Evolutionary conservation across 306 rosid species (phyloP), one percentile per base, ranked within the genome.

Genomic region (Sophora flavescens): DNA sequence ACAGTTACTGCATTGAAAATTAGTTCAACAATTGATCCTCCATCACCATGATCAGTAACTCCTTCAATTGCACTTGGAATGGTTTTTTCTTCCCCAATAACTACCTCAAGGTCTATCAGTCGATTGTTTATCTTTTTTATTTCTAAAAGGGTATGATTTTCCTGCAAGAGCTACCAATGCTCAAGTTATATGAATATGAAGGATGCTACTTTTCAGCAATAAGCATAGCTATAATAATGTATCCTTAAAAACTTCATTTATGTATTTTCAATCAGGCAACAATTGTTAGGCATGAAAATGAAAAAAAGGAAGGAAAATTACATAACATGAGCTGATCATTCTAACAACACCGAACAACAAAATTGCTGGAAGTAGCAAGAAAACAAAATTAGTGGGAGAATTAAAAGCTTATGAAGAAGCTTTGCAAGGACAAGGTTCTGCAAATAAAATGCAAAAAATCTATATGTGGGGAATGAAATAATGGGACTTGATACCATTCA

Each of bases 121-220:
- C 6, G 52, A 22, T 69, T 72, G 81, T 86, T 86, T 53, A 80
- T 81, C 48, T 44, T 70, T 71, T 56, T 70, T 69, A 86, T 80
- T 78, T 86, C 77, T 22, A 73, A 53, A 47, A 86, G 28, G 63
- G 58, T 13, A 50, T 1, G 11, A 38, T 63, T 83, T 70, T 26
- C 85, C 89, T 86, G 80, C 77, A 14, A 58, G 15, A 72, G 72
- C 22, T 28, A 76, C 56, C 56, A 14, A 71, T 16, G n/a, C 44
- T 33, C 32, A 39, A 41, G 70, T 33, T 63, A 3, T 5, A 63
- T 35, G 10, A 54, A 3, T 5, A 63, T 26, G 10, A 54, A n/a
- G 51, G 32, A 39, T 51, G 2, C 42, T 11, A 32, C 63, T 8
- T 39, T 76, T 42, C 30, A 59, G 4, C 52, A 63, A 47, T 12